Evolutionary conservation across 495 filamentous ascomycete genomes (phyloP), one percentile per base, ranked within the genome.

Genomic region (Massariosphaeria phaeospora): DNA sequence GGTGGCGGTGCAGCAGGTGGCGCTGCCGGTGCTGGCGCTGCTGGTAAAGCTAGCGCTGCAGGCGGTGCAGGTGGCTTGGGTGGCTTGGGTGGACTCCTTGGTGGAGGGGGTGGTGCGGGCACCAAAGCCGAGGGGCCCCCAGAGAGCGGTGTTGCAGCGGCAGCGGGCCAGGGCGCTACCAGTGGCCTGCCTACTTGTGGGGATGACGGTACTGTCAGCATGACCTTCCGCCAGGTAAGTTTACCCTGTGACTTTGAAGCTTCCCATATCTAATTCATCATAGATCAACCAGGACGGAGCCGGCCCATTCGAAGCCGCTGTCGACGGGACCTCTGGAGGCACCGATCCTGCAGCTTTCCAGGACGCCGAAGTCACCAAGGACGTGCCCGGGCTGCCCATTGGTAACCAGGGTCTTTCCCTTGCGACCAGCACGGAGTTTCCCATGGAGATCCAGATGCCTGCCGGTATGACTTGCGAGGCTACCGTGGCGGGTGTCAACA

Each of bases 401-500:
- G 72, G 74, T 15, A 53, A 77, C 54, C 77, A 59, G 42, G 64
- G 77, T 26, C 13, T 56, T 26, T 56, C 53, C 10, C 43, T 48
- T 25, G 73, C 74, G 3, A 74, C 72, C 5, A 77, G 65, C 58
- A 76, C 68, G 26, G 78, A 82, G 53, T 81, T 80, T 68, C 75
- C 76, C 1, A 61, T 83, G 33, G 71, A 57, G 40, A 73, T 83
- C 56, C 69, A 80, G 67, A 81, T 84, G 76, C 80, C 80, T 1
- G 70, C 69, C 0, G 79, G 77, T 35, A 82, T 83, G 78, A 80
- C 76, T 7, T 83, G 80, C 69, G 72, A 75, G 20, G 80, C 69
- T 20, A 69, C 69, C 12, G 74, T 76, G 18, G 79, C 71, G 13
- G 76, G 74, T 8, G 75, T 73, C 0, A 49, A 69, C 41, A 76